Evolutionary conservation across 2,329 filamentous ascomycete species (phyloP), one percentile per base, ranked within the genome.

Genomic region (Alternaria burnsii): DNA sequence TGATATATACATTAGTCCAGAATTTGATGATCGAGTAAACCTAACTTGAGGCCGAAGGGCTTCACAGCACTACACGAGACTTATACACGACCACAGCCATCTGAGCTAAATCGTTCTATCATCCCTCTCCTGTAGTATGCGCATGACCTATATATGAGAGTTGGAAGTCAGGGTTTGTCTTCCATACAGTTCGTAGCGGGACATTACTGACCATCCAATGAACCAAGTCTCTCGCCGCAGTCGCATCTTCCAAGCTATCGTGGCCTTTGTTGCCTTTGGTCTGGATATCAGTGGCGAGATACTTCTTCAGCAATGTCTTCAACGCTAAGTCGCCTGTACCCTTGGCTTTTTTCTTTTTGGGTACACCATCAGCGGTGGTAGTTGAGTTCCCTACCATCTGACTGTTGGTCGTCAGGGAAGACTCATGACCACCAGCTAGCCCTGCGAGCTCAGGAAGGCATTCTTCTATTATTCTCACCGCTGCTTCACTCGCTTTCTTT

Each of bases 221-320:
- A 32, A 97, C 88, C 2, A 98, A 89, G 71, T 97, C 94, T 14
- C 97, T 87, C 62, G 93, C 94, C 3, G 94, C 93, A 67, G 86
- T 88, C 9, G 94, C 92, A 76, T 98, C 94, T 78, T 98, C 94
- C 66, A 97, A 86, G 59, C 91, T 94, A 83, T 97, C 90, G 75
- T 98, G 94, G 22, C 94, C 94, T 16, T 70, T 62, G 9, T 70
- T 63, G 7, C 83, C 83, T 51, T 89, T 89, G 70, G 90, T 92
- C 76, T 98, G 94, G 56, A 98, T 96, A 76, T 95, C 91, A 57
- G 92, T 89, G 51, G 85, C 86, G 22, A 97, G 85, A 71, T 94
- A 95, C 73, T 93, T 93, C 67, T 93, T 88, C 0, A 90, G 85
- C 2, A 98, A 86, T 83, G 88, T 97, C 80, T 95, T 97, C 57